Base-by-base conservation (phyloP, 371 early-diverging fungal species). In the Rhizopus sp. region DNA sequence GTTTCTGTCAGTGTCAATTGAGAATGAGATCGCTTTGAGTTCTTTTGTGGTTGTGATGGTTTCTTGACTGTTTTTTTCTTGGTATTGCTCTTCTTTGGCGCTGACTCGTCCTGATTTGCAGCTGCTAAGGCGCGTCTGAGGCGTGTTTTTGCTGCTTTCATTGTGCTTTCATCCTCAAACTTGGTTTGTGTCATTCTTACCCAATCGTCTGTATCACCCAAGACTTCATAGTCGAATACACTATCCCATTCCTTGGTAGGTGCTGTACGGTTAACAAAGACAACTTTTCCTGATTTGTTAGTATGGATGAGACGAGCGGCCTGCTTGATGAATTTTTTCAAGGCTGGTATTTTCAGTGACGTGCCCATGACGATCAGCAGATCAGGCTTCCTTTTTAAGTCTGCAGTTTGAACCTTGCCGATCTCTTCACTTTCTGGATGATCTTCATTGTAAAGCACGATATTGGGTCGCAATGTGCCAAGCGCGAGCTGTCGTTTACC, bases 311-410 rank as follows among this genome's bases (percentile, higher is more conserved):
- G 38, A 77, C 80, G 84, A 16, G 97, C 93, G 13, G 96, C 84
- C 38, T 91, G 86, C 68, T 91, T 92, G 37, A 98, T 91, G 34
- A 99, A 82, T 69, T 83, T 77, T 51, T 93, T 93, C 40, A 98
- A 85, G 0, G 97, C 99, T 60, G 89, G 86, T 23, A 99, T 94
- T 71, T 94, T 95, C 29, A 99, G 83, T 6, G 94, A 93, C 5
- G 99, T 99, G 31, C 99, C 99, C 85, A 99, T 94, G 34, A 99
- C 93, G 46, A 99, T 78, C 56, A 99, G 65, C n/a, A 99, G 69
- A 70, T 97, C 94, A 0, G 96, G 95, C 10, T 78, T 76, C 52
- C 73, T 84, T 33, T 81, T 75, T 45, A 90, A 62, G 68, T 95
- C 95, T 35, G 56, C 68, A 9, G 67, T 42, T 30, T 86, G 86